These are phyloP conservation scores for Dovyalis caffra DNA, from an alignment of 345 rosid species.

Conservation along the genomic window DNA sequence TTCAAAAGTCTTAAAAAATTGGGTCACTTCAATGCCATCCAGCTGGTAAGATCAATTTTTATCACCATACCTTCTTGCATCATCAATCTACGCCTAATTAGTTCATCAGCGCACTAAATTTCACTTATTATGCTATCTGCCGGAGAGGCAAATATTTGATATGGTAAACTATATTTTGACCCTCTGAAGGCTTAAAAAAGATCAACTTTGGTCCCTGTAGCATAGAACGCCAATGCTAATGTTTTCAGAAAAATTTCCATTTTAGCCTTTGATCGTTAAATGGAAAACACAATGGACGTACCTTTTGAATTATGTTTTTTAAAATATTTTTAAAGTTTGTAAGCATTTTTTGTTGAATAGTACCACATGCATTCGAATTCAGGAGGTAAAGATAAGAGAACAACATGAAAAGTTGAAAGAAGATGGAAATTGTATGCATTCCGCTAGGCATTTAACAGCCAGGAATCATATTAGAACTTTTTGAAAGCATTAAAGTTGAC, in stretches of 20 bases:
- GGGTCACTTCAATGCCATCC: background rate
- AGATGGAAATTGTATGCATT: too few species aligned
- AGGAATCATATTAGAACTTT: too few species aligned
- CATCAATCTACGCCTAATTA: background rate
- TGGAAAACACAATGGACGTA: background rate
- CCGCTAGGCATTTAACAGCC: too few species aligned
- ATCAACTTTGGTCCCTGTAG: background rate
- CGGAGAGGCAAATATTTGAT: background rate
- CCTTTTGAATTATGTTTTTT: background rate
- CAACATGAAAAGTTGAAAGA: background rate
- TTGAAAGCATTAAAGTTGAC: background rate
- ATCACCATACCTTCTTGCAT: too few species aligned
- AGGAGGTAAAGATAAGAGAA: background rate
- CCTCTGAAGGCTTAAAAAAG: background rate
- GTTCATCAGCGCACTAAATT: background rate
- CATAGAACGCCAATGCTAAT: background rate
- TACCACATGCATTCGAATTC: background rate
- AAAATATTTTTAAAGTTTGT: too few species aligned
- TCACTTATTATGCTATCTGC: background rate
- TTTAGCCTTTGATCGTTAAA: too few species aligned
- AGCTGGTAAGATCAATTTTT: background rate
- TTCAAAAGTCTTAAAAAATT: background rate
- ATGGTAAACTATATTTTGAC: background rate
- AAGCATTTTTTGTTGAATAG: background rate
- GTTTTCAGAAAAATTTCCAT: background rate